Evolutionary conservation across 2,329 filamentous ascomycete species (phyloP).

Genomic region (Atkinsonella hypoxylon): DNA sequence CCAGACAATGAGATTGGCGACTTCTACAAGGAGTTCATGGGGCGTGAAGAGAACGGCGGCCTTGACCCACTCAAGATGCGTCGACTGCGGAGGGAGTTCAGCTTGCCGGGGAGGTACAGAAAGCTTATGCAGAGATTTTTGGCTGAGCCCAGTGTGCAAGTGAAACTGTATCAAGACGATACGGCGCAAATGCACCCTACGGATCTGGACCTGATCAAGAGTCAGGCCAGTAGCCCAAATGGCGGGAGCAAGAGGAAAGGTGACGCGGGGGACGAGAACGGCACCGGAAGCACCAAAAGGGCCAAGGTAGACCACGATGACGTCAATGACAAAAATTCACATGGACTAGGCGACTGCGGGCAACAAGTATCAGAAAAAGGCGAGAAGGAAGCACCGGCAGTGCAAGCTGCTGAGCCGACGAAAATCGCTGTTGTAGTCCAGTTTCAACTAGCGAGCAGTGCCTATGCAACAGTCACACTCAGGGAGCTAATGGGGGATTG

Average conservation of each 20-base stretch:
- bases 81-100: slow-evolving; percentile 74
- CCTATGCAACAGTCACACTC: slow-evolving; percentile 76
- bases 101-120: slow-evolving; percentile 77
- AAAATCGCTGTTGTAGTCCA: slow-evolving; percentile 58
- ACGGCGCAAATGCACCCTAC: slow-evolving; percentile 82
- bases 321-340: not conserved
- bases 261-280: slow-evolving; percentile 8
- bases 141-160: slow-evolving; percentile 50
- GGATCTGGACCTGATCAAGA: slow-evolving; percentile 59
- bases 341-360: not conserved
- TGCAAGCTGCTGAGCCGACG: slow-evolving; percentile 11
- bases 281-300: slow-evolving; percentile 5
- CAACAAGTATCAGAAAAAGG: slow-evolving; percentile 4
- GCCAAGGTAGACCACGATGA: slow-evolving; percentile 5
- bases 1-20: slow-evolving; percentile 72
- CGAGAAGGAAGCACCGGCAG: slow-evolving; percentile 14
- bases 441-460: slow-evolving; percentile 65
- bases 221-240: slow-evolving; percentile 10
- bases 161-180: slow-evolving; percentile 57
- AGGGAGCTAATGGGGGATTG: slow-evolving; percentile 58
- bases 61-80: slow-evolving; percentile 83
- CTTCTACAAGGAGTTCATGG: slow-evolving; percentile 84
- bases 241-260: slow-evolving; percentile 9
- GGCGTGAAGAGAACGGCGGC: slow-evolving; percentile 58
- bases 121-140: slow-evolving; percentile 67